Evolutionary conservation across 192 early-diverging fungal species (phyloP), one percentile per base, ranked within the genome.

Genomic region (Diversispora eburnea): DNA sequence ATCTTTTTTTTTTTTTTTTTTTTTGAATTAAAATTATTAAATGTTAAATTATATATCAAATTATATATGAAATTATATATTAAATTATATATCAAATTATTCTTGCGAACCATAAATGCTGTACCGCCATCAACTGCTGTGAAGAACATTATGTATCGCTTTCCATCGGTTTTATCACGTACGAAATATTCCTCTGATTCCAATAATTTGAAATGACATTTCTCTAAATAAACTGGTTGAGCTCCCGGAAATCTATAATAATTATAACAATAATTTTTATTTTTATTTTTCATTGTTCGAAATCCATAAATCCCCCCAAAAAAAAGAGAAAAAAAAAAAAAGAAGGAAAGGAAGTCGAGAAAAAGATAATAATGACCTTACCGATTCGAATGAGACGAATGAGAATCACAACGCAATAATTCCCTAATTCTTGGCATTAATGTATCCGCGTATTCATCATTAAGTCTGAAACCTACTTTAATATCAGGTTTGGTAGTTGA

Each of bases 161-260:
- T 55, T 45, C 84, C 86, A 63, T 86, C 77, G 41, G 79, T 80
- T 70, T 84, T 86, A 49, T 87, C 86, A 43, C 78, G 80, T 47
- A 88, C 87, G 78, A 87, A 87, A 74, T 88, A 87, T 49, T 87
- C 80, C 74, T 87, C 86, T 63, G 60, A 51, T 77, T 83, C 82
- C 12, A 87, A 59, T 13, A 71, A 57, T 19, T 65, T 45, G 8
- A 87, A 58, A 76, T 87, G 86, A 58, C 62, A 73, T 64, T 56
- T 17, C 49, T 79, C 81, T 49, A 87, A 87, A 25, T 66, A 67
- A 49, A 87, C 85, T 22, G 86, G 86, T 64, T 86, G 86, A 42
- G 84, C 69, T 25, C 86, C 86, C 39, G 86, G 84, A 80, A 87
- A 87, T 42, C 86, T 87, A 71, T 66, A 19, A 58, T 20, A 19